phyloP scores from a whole-genome alignment of 305 asterid genomes.

The Petunia hybrid region DNA sequence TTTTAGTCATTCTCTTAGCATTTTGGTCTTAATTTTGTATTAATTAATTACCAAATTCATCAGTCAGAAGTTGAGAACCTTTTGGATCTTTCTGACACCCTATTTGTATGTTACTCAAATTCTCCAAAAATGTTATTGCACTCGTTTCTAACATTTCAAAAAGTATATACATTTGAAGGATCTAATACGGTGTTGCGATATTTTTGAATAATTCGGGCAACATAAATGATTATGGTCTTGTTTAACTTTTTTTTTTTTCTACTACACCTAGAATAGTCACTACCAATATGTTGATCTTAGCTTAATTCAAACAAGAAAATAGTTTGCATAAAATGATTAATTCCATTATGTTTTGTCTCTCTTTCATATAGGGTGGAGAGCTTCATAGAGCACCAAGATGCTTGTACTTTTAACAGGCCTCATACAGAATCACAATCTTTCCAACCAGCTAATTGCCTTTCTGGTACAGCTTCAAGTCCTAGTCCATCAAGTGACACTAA shows the following conservation, averaged over 20 bases:
- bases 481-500: conserved; percentile 73
- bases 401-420: conserved; percentile 62
- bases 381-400: conserved; percentile 88
- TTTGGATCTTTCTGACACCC: not conserved
- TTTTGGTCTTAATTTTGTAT: not conserved
- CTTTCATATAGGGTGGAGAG: conserved; percentile 73
- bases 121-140: not conserved
- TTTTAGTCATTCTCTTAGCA: not conserved
- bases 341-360: not conserved
- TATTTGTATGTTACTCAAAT: not conserved
- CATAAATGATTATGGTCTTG: not conserved
- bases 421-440: conserved; percentile 51
- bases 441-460: conserved; percentile 51
- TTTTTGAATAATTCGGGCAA: not conserved
- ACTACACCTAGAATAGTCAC: not conserved
- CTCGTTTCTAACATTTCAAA: too few relatives aligned
- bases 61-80: not conserved
- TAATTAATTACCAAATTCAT: not conserved
- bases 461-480: conserved; percentile 68
- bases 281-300: not conserved
- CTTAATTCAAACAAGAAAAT: not conserved
- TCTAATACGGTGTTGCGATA: too few relatives aligned
- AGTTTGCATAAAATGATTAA: not conserved
- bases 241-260: not conserved
- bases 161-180: too few relatives aligned